Percentiles rank a stretch among this genome's conserved stretches.
Conservation (phyloP, 139 green algal genomes). For the Gonium pectorale region DNA sequence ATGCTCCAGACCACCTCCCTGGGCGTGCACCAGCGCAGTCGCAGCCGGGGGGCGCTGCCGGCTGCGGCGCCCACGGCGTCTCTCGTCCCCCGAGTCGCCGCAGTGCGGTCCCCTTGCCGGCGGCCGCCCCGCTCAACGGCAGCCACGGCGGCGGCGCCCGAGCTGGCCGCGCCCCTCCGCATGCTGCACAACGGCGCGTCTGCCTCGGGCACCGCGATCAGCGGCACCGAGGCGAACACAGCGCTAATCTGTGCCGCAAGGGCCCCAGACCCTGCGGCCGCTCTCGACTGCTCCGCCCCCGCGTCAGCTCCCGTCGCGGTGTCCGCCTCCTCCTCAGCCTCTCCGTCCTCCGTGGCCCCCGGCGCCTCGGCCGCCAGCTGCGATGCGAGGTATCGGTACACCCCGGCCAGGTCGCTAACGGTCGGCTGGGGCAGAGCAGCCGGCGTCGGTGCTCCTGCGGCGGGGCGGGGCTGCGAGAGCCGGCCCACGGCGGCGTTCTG, state of each 20-base stretch:
- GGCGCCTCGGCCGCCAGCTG: neutral
- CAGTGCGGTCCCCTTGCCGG: neutral
- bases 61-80: neutral
- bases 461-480: too few relatives aligned
- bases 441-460: too few relatives aligned
- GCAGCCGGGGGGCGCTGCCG: too few relatives aligned
- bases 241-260: neutral
- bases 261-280: too few relatives aligned
- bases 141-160: neutral
- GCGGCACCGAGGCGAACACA: neutral
- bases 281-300: neutral
- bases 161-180: neutral
- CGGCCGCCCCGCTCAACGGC: neutral
- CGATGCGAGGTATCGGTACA: constrained; percentile 8
- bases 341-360: neutral
- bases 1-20: neutral
- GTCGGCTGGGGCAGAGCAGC: neutral
- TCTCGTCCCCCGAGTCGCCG: too few relatives aligned
- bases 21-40: neutral
- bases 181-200: too few relatives aligned
- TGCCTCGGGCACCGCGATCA: constrained; percentile 10
- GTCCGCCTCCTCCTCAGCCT: neutral
- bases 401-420: neutral
- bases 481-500: too few relatives aligned
- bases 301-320: neutral